Evolutionary conservation across 768 basidiomycete genomes (phyloP), one percentile per base, ranked within the genome.

Genomic region (Hygrocybe punicea): DNA sequence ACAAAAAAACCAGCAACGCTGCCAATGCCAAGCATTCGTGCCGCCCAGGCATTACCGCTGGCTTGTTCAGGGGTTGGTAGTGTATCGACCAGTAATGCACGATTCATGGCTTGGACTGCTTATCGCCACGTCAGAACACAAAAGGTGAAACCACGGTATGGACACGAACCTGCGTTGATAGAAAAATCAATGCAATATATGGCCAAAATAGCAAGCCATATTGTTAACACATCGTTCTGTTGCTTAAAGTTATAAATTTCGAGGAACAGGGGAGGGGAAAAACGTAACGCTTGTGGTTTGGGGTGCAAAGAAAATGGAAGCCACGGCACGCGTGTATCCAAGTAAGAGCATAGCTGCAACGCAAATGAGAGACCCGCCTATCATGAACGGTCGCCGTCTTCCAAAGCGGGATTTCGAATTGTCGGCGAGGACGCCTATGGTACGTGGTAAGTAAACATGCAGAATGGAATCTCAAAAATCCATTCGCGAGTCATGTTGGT

Each of bases 41-140:
- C 92, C 1, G 93, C 95, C 95, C 95, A 98, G 0, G 95, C 95
- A 66, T 95, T 97, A 1, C 90, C 94, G 8, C 81, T 76, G 6
- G 93, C 84, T 69, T 98, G 95, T 23, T 83, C 76, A 1, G 80
- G 67, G 0, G 88, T 74, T 0, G 93, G 87, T 4, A 96, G 70
- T 0, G 82, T 89, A 67, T 98, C 95, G 1, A 98, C 91, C 7
- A 98, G 76, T 9, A 97, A 80, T 0, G 94, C 91, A 48, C 95
- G 89, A 68, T 97, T 93, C 17, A 93, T 84, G 1, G 93, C 91
- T 76, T 89, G 89, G 2, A 95, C 93, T 87, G 62, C 54, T 46
- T 52, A 29, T 34, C 53, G 23, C 16, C 9, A 37, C 58, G 55
- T 54, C 51, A 56, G n/a, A 9, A 21, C 42, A 37, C 10, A 37